Conservation (phyloP, 2,329 filamentous ascomycete species). For the Fusarium chlamydosporum region DNA sequence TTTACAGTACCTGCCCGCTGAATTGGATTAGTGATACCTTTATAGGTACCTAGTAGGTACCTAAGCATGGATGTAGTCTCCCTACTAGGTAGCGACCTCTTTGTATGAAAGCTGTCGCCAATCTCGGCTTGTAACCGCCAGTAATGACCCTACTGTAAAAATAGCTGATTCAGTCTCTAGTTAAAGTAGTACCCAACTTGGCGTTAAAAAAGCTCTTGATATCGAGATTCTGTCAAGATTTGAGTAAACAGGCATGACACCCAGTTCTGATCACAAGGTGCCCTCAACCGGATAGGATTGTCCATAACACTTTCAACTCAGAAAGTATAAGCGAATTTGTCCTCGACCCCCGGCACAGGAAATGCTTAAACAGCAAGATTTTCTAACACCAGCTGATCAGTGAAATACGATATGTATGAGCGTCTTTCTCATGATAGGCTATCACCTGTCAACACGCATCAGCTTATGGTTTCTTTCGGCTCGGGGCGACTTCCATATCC, state of each 20-base stretch:
- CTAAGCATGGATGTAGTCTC: too few species aligned
- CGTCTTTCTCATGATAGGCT: conserved; percentile 16
- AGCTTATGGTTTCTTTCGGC: conserved; percentile 32
- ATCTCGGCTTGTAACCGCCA: conserved; percentile 7
- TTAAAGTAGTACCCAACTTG: conserved; percentile 1
- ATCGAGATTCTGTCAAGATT: conserved; percentile 1
- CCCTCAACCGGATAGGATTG: conserved; percentile 1
- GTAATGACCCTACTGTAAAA: background rate
- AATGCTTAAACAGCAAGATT: conserved; percentile 1
- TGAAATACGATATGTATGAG: conserved; percentile 10
- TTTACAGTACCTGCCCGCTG: background rate
- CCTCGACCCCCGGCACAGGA: conserved; percentile 16
- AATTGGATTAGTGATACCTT: background rate
- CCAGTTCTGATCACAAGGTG: conserved; percentile 10
- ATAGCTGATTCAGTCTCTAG: background rate
- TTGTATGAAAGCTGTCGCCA: conserved; percentile 8
- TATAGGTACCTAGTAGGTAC: background rate
- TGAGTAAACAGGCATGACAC: conserved; percentile 4
- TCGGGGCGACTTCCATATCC: conserved; percentile 30
- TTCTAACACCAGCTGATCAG: conserved; percentile 15
- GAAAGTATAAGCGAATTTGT: conserved; percentile 11
- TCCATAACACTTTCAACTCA: background rate
- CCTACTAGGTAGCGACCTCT: too few species aligned
- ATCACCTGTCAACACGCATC: conserved; percentile 1
- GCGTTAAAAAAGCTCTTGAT: conserved; percentile 1